phyloP scores from a whole-genome alignment of 106 monocot species.

The Acorus gramineus region DNA sequence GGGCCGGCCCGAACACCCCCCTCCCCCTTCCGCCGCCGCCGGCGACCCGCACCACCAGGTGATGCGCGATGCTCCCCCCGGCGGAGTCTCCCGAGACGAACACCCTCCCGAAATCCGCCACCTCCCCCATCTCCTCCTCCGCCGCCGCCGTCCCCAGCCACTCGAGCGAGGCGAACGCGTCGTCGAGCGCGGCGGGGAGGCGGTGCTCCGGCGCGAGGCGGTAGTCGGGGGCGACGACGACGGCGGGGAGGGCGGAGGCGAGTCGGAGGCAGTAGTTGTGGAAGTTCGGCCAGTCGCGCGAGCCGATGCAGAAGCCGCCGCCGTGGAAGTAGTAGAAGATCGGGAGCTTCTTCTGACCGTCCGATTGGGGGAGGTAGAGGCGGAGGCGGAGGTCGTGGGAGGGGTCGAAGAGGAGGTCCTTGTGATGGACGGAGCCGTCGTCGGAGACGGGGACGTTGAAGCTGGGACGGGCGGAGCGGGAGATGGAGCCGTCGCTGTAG shows the following conservation, averaged over 20 bases:
- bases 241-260: not conserved
- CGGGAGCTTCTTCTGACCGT: not conserved
- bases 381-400: no score
- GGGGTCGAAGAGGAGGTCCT: no score
- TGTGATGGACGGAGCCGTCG: no score
- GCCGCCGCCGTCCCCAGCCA: not conserved
- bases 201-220: not conserved
- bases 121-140: not conserved
- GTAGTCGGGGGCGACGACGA: not conserved
- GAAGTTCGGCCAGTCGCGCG: not conserved
- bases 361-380: no score
- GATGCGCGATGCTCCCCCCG: not conserved
- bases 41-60: not conserved
- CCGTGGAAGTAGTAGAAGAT: not conserved
- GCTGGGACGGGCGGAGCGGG: not conserved
- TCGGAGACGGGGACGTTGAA: no score
- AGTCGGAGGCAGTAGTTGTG: not conserved
- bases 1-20: not conserved
- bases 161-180: not conserved
- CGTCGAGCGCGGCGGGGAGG: not conserved
- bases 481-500: not conserved
- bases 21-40: no score
- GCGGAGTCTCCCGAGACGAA: not conserved
- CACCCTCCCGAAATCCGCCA: not conserved
- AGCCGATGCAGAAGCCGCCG: not conserved